These are phyloP conservation scores for Zopfia rhizophila DNA, from an alignment of 2,329 filamentous ascomycete genomes.

Conservation along the genomic window DNA sequence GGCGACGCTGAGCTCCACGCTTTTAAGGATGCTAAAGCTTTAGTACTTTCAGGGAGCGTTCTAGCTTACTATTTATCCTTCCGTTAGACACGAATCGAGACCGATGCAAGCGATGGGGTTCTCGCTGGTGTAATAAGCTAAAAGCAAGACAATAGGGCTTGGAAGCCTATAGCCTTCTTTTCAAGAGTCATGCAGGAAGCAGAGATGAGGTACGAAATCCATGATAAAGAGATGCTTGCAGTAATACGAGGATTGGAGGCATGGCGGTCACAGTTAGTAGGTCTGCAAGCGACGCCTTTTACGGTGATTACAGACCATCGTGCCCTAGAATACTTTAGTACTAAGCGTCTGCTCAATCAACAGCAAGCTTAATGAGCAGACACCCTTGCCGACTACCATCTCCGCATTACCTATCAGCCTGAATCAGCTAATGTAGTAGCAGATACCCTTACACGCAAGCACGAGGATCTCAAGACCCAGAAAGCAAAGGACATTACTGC, in stretches of 20 bases:
- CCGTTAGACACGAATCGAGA: too few relatives aligned
- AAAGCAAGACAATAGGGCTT: background rate
- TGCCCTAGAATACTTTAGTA: slow-evolving; percentile 4
- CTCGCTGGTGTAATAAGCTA: background rate
- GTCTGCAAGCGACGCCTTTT: background rate
- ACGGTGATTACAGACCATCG: slow-evolving; percentile 2
- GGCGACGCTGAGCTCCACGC: too few relatives aligned
- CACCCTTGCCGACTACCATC: background rate
- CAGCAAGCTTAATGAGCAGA: background rate
- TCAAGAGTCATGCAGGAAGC: background rate
- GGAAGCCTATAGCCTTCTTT: slow-evolving; percentile 1
- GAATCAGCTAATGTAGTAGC: too few relatives aligned
- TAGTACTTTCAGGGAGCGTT: too few relatives aligned
- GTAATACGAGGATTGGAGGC: background rate
- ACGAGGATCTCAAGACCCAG: background rate
- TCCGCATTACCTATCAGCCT: slow-evolving; percentile 1
- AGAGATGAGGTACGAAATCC: slow-evolving; percentile 4
- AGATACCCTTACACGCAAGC: background rate
- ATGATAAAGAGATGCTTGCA: slow-evolving; percentile 8
- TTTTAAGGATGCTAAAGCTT: too few relatives aligned
- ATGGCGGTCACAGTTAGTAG: background rate
- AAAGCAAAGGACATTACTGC: background rate
- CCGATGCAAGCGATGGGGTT: background rate
- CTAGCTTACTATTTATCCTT: too few relatives aligned
- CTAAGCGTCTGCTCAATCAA: background rate